phyloP scores from a whole-genome alignment of 306 rosid genomes.

The Quercus rubra region DNA sequence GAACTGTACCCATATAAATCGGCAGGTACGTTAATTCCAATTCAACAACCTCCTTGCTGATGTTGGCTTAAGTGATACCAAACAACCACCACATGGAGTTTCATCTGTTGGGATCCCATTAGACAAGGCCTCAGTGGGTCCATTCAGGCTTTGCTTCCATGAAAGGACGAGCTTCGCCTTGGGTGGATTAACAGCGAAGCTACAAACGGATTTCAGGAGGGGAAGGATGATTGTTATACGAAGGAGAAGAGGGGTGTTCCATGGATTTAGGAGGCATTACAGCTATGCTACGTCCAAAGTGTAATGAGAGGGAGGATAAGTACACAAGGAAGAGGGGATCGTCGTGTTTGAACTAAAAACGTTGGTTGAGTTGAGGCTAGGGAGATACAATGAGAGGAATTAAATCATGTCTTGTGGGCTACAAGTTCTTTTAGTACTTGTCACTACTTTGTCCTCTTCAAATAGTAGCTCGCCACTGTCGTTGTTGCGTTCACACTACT shows the following conservation, averaged over 20 bases:
- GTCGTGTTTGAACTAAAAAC: not conserved
- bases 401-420: slow-evolving; percentile 87
- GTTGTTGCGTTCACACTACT: no score
- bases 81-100: slow-evolving; percentile 80
- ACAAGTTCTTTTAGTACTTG: no score
- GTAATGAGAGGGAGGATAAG: slow-evolving; percentile 33
- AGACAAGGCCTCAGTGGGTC: slow-evolving; percentile 37
- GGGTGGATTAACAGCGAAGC: slow-evolving; percentile 62
- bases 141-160: slow-evolving; percentile 78
- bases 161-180: slow-evolving; percentile 76
- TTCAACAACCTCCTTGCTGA: slow-evolving; percentile 41
- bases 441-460: no score
- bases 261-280: slow-evolving; percentile 90
- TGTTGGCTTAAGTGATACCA: slow-evolving; percentile 71
- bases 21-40: slow-evolving; percentile 53
- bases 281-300: slow-evolving; percentile 51
- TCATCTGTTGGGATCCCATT: slow-evolving; percentile 57
- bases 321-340: slow-evolving; percentile 4
- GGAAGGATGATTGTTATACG: slow-evolving; percentile 32
- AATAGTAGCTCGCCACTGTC: no score
- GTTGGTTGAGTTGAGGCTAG: slow-evolving; percentile 47
- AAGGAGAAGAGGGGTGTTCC: slow-evolving; percentile 44
- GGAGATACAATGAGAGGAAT: slow-evolving; percentile 68
- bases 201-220: slow-evolving; percentile 6
- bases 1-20: slow-evolving; percentile 70